Base-by-base conservation (phyloP, 495 filamentous ascomycete species). In the Hyaloscypha finlandica region DNA sequence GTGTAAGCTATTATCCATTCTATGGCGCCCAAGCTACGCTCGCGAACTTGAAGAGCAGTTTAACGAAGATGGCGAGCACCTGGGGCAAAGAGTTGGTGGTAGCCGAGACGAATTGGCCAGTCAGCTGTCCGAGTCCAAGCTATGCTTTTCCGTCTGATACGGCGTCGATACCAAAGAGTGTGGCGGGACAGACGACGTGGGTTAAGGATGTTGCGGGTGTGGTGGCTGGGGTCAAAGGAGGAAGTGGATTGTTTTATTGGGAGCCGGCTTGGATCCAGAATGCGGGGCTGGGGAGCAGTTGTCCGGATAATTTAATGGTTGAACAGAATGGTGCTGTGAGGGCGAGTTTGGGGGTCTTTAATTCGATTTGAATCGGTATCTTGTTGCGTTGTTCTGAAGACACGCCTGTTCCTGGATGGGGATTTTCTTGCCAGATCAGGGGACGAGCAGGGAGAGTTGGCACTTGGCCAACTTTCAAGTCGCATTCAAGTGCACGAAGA, bases 1-100 rank as follows among this genome's bases (percentile, higher is more conserved):
- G 88, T 14, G 84, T 91, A 3, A 89, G 86, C 0, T 91, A 85
- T 75, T 90, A 91, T 77, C 89, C 88, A 8, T 92, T 89, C 77
- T 90, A 84, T 65, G 81, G 78, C 71, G 74, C 76, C 0, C 74
- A 67, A 20, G 87, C 88, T 20, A 88, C 83, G 0, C 81, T 90
- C 5, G 71, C 82, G 0, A 74, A 81, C 16, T 81, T 91, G 66
- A 80, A 83, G 71, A 77, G 76, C 1, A 85, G 82, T 68, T 70
- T 91, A 64, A 80, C 74, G 3, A 87, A 88, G 63, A 82, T 91
- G 79, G 80, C 83, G 35, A 79, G 77, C 56, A 78, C 74, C 3
- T 91, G 86, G 77, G 79, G 77, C 5, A 91, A 91, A 74, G 77
- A 83, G 29, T 74, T 91, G 29, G 68, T 87, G 20, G 85, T 91